Evolutionary conservation across 1,284 basidiomycete species (phyloP), one percentile per base, ranked within the genome.

Genomic region (Meripilus lineatus): DNA sequence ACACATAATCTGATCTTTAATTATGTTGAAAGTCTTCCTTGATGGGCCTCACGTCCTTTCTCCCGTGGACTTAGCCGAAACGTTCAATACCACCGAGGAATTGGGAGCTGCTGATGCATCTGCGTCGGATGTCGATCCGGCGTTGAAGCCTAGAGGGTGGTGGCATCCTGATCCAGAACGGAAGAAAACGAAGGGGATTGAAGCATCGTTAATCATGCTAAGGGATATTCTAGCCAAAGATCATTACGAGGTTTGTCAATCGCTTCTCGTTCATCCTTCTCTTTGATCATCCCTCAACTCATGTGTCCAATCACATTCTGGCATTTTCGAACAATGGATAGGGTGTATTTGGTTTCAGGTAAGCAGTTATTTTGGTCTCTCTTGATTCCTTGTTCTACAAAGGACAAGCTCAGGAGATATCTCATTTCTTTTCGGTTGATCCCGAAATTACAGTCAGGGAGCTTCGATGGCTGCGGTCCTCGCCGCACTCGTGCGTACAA

Each of bases 21-120:
- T n/a, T n/a, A n/a, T n/a, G n/a, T n/a, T n/a, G n/a, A n/a, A n/a
- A 93, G 90, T 93, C 3, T 93, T 92, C 60, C 58, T 90, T 38
- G 88, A 93, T 55, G 87, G 77, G 0, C 87, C 90, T 8, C 72
- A 84, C 44, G 71, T 92, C 15, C 70, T 93, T 23, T 72, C 81
- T 42, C 82, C 83, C 0, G 81, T 72, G 5, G 89, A 94, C 56
- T 63, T 90, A 13, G 68, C 65, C 33, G 65, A 52, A 25, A 50
- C 55, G 10, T 59, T 74, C n/a, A 51, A 53, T 26, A 40, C 57
- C 2, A 56, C 75, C 4, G 69, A 69, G 42, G 72, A 75, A 24
- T 70, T 80, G 38, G 81, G 75, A 34, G 75, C 82, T 2, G 64
- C 72, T 21, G 84, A 79, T 49, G 71, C 74, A 1, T 59, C 69